Evolutionary conservation across 495 filamentous ascomycete genomes (phyloP).

Genomic region (Thozetella sp.): DNA sequence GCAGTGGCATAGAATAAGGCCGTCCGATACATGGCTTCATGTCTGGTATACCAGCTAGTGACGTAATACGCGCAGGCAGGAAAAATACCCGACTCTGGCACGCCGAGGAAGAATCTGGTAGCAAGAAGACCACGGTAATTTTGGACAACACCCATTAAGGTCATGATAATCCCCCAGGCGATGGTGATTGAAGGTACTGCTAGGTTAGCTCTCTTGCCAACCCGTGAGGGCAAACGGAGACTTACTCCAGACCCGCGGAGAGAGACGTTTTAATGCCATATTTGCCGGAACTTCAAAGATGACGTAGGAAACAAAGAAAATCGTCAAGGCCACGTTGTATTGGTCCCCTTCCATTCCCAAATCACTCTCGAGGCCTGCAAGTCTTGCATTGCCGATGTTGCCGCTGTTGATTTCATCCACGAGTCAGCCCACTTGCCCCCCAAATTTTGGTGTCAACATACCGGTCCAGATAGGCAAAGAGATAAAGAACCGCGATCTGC

Average conservation of each 20-base stretch:
- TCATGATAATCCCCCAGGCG: conserved; percentile 34
- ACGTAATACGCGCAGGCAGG: conserved; percentile 64
- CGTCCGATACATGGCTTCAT: conserved; percentile 56
- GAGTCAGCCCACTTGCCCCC: too few relatives aligned
- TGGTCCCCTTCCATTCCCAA: conserved; percentile 59
- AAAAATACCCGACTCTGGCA: conserved; percentile 61
- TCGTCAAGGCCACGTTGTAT: conserved; percentile 66
- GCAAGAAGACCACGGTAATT: conserved; percentile 51
- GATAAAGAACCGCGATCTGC: too few relatives aligned
- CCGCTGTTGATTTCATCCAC: too few relatives aligned
- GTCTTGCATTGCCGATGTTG: conserved; percentile 74
- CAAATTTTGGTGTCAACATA: too few relatives aligned
- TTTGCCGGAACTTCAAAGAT: conserved; percentile 51
- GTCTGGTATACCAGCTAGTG: conserved; percentile 63
- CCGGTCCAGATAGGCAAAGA: too few relatives aligned
- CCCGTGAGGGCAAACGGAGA: not conserved
- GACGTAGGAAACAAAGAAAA: conserved; percentile 79
- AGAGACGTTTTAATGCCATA: not conserved
- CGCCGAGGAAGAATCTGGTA: conserved; percentile 57
- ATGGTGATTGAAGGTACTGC: conserved; percentile 22
- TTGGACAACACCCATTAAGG: conserved; percentile 59
- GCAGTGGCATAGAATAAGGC: conserved; percentile 31
- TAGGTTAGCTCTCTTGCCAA: not conserved
- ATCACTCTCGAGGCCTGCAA: conserved; percentile 59
- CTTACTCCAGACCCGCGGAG: not conserved